Percentiles rank a stretch among this genome's conserved stretches.
These are phyloP conservation scores for Xanthoconium separans DNA, from an alignment of 1,284 basidiomycete genomes.

Conservation along the genomic window DNA sequence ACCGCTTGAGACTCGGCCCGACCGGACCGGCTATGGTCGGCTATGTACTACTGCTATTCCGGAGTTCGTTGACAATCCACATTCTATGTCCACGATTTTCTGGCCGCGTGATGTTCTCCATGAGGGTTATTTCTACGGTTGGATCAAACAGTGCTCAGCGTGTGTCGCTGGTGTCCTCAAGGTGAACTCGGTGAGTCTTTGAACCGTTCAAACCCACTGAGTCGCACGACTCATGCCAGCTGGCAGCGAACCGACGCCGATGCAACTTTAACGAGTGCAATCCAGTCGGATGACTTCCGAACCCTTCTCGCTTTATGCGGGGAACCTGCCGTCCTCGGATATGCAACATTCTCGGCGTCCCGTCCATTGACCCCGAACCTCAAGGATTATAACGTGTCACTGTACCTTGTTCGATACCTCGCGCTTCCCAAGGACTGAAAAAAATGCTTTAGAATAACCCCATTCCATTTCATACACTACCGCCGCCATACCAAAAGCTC, in stretches of 20 bases:
- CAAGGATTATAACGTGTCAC: conserved; percentile 12
- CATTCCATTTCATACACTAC: conserved; percentile 46
- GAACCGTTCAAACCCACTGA: background rate
- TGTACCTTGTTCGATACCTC: conserved; percentile 13
- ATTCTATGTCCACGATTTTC: conserved; percentile 44
- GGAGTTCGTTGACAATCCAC: background rate
- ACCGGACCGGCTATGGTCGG: conserved; percentile 6
- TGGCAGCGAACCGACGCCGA: conserved; percentile 24
- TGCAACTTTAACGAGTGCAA: conserved; percentile 9
- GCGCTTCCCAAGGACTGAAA: conserved; percentile 11
- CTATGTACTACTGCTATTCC: too few relatives aligned
- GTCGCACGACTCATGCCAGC: conserved; percentile 1
- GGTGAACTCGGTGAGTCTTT: conserved; percentile 32
- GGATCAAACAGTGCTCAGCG: conserved; percentile 38
- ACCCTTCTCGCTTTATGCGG: conserved; percentile 18
- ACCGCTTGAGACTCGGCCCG: background rate
- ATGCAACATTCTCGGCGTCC: conserved; percentile 19
- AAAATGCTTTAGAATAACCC: conserved; percentile 15
- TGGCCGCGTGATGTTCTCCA: conserved; percentile 50
- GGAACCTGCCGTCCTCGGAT: conserved; percentile 27
- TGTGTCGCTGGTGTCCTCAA: conserved; percentile 54
- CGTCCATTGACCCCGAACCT: conserved; percentile 16
- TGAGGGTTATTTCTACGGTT: conserved; percentile 54
- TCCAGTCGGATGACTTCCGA: conserved; percentile 9
- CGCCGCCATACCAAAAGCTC: conserved; percentile 45